phyloP scores from a whole-genome alignment of 2,329 filamentous ascomycete genomes.

The Cryphonectria radicalis region DNA sequence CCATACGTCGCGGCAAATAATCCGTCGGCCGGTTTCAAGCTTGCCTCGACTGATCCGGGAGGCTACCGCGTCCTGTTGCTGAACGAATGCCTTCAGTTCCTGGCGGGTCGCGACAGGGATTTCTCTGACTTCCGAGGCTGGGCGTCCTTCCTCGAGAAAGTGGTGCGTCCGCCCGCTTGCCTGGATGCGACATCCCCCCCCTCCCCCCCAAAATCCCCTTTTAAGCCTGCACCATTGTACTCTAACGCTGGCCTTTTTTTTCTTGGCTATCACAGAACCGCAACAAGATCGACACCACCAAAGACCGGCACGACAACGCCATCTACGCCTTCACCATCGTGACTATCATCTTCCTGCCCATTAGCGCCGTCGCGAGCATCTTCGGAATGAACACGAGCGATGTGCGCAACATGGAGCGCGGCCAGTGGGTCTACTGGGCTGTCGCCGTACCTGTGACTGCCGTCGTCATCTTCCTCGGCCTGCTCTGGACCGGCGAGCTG shows the following conservation, averaged over 20 bases:
- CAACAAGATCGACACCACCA: constrained; percentile 37
- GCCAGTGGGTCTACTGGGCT: constrained; percentile 57
- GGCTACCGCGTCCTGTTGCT: background rate
- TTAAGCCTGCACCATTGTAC: too few species aligned
- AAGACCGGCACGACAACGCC: constrained; percentile 49
- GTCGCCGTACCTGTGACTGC: constrained; percentile 52
- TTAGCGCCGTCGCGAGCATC: constrained; percentile 51
- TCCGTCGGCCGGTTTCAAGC: background rate
- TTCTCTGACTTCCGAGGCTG: background rate
- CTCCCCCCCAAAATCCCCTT: too few species aligned
- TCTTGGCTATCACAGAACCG: background rate
- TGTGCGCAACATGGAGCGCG: constrained; percentile 35
- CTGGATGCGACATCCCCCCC: too few species aligned
- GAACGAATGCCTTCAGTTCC: background rate
- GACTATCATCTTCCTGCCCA: constrained; percentile 53
- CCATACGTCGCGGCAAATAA: background rate
- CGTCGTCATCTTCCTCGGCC: constrained; percentile 44
- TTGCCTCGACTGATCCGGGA: background rate
- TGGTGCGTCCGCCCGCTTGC: background rate
- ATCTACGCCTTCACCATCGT: constrained; percentile 56
- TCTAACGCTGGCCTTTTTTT: background rate
- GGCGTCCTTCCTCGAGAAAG: background rate
- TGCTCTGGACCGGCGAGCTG: constrained; percentile 51
- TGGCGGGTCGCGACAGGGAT: background rate
- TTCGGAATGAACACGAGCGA: constrained; percentile 60